Percentiles rank a stretch among this genome's conserved stretches.
Evolutionary conservation across 2,329 filamentous ascomycete species (phyloP).

Genomic region (Chaetomium strumarium): DNA sequence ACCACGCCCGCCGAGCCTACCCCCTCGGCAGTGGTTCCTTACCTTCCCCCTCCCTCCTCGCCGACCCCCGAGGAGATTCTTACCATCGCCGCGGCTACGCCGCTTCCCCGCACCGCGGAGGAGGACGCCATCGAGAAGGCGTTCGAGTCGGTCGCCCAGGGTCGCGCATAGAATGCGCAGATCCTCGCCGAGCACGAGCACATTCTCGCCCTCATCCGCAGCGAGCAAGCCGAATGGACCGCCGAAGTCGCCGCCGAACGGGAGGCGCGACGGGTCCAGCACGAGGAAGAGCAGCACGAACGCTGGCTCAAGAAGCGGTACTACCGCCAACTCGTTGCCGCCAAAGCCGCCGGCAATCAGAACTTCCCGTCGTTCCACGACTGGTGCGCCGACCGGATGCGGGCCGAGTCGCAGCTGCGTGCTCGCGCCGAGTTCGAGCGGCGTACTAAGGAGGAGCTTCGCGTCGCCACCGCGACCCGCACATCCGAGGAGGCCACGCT

Average conservation of each 20-base stretch:
- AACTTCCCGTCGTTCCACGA: neutral
- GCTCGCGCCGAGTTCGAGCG: neutral
- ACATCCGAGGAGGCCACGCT: constrained; percentile 1
- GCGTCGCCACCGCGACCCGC: neutral
- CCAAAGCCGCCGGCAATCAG: neutral
- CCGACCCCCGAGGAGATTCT: neutral
- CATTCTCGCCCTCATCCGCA: neutral
- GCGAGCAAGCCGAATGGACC: neutral
- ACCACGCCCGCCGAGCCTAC: neutral
- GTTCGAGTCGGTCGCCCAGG: neutral
- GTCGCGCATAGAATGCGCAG: neutral
- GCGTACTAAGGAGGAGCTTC: neutral
- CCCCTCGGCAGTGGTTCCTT: neutral
- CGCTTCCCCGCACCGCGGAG: neutral
- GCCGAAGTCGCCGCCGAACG: too few relatives aligned
- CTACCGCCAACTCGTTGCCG: too few relatives aligned
- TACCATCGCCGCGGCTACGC: neutral
- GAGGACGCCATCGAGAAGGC: neutral
- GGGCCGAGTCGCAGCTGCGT: neutral
- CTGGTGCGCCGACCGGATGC: neutral
- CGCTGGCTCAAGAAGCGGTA: too few relatives aligned
- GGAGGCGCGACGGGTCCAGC: too few relatives aligned
- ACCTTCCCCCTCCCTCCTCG: neutral
- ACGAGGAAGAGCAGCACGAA: too few relatives aligned
- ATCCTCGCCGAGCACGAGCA: neutral